These are phyloP conservation scores for Auriscalpium vulgare DNA, from an alignment of 768 basidiomycete genomes.

Conservation along the genomic window DNA sequence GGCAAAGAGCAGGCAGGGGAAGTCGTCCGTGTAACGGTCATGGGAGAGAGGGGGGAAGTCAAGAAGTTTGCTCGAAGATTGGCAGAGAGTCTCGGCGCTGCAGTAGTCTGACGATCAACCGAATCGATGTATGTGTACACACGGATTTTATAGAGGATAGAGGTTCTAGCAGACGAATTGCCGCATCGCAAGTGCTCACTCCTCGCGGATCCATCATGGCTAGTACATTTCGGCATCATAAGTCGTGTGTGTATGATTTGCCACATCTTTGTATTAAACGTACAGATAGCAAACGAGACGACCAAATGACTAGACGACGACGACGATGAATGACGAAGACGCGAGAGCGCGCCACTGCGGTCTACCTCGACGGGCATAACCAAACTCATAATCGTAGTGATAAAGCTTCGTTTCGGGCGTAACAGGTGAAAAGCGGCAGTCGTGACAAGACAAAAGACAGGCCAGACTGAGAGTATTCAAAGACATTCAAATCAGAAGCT, in stretches of 20 bases:
- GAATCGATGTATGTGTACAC: too few species aligned
- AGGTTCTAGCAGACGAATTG: too few species aligned
- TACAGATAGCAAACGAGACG: neutral
- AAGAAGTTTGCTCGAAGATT: slow-evolving; percentile 48
- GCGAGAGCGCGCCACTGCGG: neutral
- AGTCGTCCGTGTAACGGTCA: slow-evolving; percentile 66
- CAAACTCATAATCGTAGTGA: neutral
- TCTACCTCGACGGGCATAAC: neutral
- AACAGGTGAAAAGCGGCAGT: too few species aligned
- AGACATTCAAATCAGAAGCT: neutral
- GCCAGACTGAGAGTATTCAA: too few species aligned
- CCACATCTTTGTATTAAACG: neutral
- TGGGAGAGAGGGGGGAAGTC: slow-evolving; percentile 87
- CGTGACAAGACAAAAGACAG: too few species aligned
- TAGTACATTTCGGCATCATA: too few species aligned
- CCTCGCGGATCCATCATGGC: too few species aligned
- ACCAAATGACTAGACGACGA: neutral
- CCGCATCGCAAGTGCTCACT: too few species aligned
- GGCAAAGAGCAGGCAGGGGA: slow-evolving; percentile 22
- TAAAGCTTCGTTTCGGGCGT: neutral
- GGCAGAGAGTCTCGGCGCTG: slow-evolving; percentile 35
- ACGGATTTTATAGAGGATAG: too few species aligned
- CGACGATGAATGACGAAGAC: neutral
- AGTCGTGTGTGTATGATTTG: too few species aligned
- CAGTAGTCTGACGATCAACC: slow-evolving; percentile 10